These are phyloP conservation scores for Colletotrichum coccodes DNA, from an alignment of 2,329 filamentous ascomycete species.

Conservation along the genomic window DNA sequence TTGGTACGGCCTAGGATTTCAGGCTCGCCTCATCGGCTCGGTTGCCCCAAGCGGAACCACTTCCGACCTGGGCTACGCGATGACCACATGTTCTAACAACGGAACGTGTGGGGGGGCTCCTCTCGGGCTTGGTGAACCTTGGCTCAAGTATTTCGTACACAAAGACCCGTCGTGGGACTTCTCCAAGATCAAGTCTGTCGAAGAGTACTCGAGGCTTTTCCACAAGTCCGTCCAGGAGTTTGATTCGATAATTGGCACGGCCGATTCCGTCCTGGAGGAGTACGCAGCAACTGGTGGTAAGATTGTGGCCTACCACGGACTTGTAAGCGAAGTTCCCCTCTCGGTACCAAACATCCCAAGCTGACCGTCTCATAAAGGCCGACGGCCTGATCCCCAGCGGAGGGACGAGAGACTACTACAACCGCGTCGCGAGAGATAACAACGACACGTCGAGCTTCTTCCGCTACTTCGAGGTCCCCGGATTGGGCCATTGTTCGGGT, in stretches of 20 bases:
- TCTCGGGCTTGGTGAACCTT: no score
- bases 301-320: slow-evolving; percentile 53
- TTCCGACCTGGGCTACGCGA: not conserved
- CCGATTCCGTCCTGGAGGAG: slow-evolving; percentile 39
- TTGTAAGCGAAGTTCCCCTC: slow-evolving; percentile 47
- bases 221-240: slow-evolving; percentile 33
- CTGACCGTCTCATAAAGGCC: no score
- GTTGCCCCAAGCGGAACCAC: not conserved
- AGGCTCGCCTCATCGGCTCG: no score
- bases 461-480: slow-evolving; percentile 59
- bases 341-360: no score
- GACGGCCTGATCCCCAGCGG: slow-evolving; percentile 45
- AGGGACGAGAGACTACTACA: slow-evolving; percentile 42
- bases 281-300: slow-evolving; percentile 50
- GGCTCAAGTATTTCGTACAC: slow-evolving; percentile 33
- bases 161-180: slow-evolving; percentile 40
- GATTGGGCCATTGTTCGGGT: slow-evolving; percentile 62
- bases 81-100: no score
- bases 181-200: no score
- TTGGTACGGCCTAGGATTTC: no score
- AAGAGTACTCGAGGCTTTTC: no score
- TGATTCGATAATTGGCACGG: slow-evolving; percentile 38
- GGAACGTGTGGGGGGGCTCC: no score
- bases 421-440: slow-evolving; percentile 39
- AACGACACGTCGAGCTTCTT: slow-evolving; percentile 54